Base-by-base conservation (phyloP, 345 rosid genomes). In the Eucalyptus fibrosa region DNA sequence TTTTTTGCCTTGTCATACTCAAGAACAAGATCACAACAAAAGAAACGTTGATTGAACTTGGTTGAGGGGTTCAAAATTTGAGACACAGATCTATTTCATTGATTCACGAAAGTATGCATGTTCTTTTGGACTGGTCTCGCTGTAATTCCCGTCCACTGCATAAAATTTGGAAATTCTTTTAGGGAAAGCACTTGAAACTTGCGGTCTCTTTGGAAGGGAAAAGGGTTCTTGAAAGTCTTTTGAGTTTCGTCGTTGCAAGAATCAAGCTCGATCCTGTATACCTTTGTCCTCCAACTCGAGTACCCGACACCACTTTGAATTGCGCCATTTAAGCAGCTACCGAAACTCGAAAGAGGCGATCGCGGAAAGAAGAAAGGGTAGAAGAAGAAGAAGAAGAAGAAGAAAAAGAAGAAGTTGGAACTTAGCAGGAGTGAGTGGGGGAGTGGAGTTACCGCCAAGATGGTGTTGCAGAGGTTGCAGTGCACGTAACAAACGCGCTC, bases 391-490 rank as follows among this genome's bases (percentile, higher is more conserved):
- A 5, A 69, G 24, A 9, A 69, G 60, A 56, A 87, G 60, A 87
- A 87, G 37, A 34, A 67, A 21, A 30, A n/a, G 23, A 17, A 32
- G 80, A 12, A 53, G 56, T 53, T 8, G 9, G 59, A 53, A 53
- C 11, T 53, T 53, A 53, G 55, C 55, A 51, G 21, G 55, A 53
- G 26, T 21, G 47, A 77, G 83, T 40, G 47, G 42, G 85, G 3
- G 30, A 77, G 47, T 40, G 85, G 30, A 77, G 28, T 89, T 97
- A 98, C 99, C 97, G 97, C 99, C 92, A 98, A 92, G 90, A 96
- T 93, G 91, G 99, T 97, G 97, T 95, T 96, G 99, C 99, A 98
- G 96, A 96, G 94, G 97, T 91, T 96, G 99, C 99, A 98, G 95
- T 96, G 97, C 87, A 97, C 98, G 94, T 96, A 98, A 91, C 99